Evolutionary conservation across 2,329 filamentous ascomycete species (phyloP), one percentile per base, ranked within the genome.

Genomic region (Chalaropsis thielavioides): DNA sequence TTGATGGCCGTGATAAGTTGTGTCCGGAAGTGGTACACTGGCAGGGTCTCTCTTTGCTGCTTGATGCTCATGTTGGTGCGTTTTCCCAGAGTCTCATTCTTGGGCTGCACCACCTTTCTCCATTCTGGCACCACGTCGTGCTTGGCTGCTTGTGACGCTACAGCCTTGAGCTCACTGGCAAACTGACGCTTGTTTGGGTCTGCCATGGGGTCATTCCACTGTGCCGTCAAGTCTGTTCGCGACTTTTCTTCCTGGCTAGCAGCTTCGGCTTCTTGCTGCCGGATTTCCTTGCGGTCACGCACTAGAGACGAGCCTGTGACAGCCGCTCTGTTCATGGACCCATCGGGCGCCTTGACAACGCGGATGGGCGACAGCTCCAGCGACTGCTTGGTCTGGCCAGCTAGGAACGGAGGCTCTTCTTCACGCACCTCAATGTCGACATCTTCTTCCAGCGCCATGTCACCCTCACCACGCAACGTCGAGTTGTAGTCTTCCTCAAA

Each of bases 121-220:
- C 94, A 97, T 74, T 97, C 94, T 0, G 94, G 92, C 15, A 95
- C 80, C 5, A 84, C 81, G 15, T 90, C 88, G 0, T 83, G 75
- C 69, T 83, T 83, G 3, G 81, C 77, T 4, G 83, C 79, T 68
- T 78, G 78, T 68, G 85, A 84, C 0, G 86, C 80, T 68, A 83
- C 87, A 1, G 66, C 63, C 64, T 90, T 83, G 61, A 97, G 74
- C 69, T 97, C 94, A 69, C 87, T 87, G 1, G 94, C 94, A 75
- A 99, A 99, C 69, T 94, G 87, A 64, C 88, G 83, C 73, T 92
- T 84, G 69, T 94, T 88, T 1, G 90, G 87, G 27, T 86, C 84
- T 15, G 90, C 87, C 92, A 99, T 96, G 0, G 94, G 94, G 73
- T 99, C 94, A 66, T 96, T 88, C 95, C 95, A 99, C 74, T 96